A percentile compares a stretch with the other conserved stretches of the same genome.
These are phyloP conservation scores for Leccinellum luteum DNA, from an alignment of 768 basidiomycete species.

Conservation along the genomic window DNA sequence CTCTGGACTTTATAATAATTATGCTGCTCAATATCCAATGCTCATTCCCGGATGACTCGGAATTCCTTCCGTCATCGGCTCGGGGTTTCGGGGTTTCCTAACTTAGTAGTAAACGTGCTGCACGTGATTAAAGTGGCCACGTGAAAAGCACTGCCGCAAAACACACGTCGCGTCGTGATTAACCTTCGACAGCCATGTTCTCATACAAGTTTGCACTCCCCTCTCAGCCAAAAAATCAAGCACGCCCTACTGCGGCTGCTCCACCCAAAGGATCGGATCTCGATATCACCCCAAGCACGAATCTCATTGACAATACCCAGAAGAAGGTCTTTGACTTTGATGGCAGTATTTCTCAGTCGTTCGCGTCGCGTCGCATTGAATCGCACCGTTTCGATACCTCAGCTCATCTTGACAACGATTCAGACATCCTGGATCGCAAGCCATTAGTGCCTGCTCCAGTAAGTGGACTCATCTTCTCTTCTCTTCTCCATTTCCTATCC, in stretches of 20 bases:
- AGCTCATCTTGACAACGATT: conserved; percentile 1
- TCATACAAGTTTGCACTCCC: conserved; percentile 19
- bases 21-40: no score
- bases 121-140: no score
- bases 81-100: no score
- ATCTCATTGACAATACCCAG: conserved; percentile 1
- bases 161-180: not conserved
- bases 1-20: no score
- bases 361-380: conserved; percentile 14
- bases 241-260: conserved; percentile 1
- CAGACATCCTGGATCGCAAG: conserved; percentile 8
- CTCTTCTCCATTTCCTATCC: not conserved
- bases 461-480: not conserved
- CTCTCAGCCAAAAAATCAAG: conserved; percentile 9
- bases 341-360: conserved; percentile 3
- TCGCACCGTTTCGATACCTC: conserved; percentile 7
- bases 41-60: no score
- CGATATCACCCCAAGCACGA: conserved; percentile 7
- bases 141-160: no score
- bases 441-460: conserved; percentile 5
- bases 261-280: conserved; percentile 10
- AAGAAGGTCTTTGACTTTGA: conserved; percentile 9
- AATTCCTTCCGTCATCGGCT: no score
- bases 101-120: no score
- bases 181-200: conserved; percentile 2